Conservation (phyloP, 805 yeast genomes). For the Zygosaccharomyces bailii region DNA sequence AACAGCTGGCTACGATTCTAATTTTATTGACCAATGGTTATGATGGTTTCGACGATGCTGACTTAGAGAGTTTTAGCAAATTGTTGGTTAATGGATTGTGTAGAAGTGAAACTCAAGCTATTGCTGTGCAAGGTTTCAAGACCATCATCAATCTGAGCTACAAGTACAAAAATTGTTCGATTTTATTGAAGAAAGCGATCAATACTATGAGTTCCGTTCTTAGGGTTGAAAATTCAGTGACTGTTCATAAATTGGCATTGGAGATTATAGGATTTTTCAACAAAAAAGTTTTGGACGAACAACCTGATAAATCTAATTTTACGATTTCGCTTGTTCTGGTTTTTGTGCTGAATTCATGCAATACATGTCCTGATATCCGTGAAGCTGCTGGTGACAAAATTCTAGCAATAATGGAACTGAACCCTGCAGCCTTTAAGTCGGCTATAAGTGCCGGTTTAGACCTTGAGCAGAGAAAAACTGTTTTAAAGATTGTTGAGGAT, state of each 20-base stretch:
- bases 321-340: constrained; percentile 26
- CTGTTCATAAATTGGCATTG: constrained; percentile 8
- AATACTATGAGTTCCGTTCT: constrained; percentile 41
- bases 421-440: constrained; percentile 47
- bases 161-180: constrained; percentile 32
- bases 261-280: constrained; percentile 41
- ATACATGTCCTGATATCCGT: constrained; percentile 25
- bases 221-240: constrained; percentile 2
- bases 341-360: constrained; percentile 39
- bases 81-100: constrained; percentile 38
- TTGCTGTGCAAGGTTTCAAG: constrained; percentile 60
- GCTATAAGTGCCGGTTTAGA: constrained; percentile 42
- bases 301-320: constrained; percentile 3
- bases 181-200: constrained; percentile 44
- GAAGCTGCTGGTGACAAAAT: constrained; percentile 47
- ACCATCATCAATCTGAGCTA: constrained; percentile 42
- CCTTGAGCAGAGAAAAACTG: constrained; percentile 35
- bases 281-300: constrained; percentile 35
- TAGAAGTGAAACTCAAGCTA: constrained; percentile 36
- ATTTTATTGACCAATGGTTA: constrained; percentile 40
- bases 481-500: constrained; percentile 20
- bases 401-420: constrained; percentile 43
- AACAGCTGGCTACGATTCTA: constrained; percentile 42
- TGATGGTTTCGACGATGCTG: constrained; percentile 35
- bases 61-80: constrained; percentile 38